Conservation (phyloP, 345 rosid genomes). For the Stellera chamaejasme region DNA sequence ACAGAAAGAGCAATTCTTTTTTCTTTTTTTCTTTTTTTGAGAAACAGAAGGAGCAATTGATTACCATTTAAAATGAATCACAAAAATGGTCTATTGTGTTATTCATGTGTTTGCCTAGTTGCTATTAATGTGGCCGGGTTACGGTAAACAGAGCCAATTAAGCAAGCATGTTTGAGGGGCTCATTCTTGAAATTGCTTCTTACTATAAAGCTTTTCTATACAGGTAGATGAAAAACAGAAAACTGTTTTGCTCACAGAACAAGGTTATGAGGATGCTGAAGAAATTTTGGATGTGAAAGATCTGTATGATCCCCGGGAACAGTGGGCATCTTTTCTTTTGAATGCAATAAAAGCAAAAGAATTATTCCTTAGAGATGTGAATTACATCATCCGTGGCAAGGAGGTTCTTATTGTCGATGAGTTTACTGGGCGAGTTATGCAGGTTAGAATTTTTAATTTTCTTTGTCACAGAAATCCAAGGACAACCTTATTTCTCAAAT, state of each 20-base stretch:
- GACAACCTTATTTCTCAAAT: no score
- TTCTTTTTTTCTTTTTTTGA: no score
- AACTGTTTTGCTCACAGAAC: constrained; percentile 84
- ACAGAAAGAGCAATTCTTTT: no score
- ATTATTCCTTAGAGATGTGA: constrained; percentile 88
- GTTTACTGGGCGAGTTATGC: constrained; percentile 99
- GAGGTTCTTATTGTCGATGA: constrained; percentile 97
- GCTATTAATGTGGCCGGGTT: no score
- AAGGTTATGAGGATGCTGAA: constrained; percentile 95
- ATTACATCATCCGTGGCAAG: constrained; percentile 86
- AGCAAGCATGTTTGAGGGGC: no score
- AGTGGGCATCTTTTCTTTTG: constrained; percentile 86
- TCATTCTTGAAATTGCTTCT: background rate
- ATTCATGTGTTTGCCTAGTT: no score
- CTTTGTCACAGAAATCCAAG: constrained; percentile 1
- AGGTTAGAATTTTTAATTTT: constrained; percentile 37
- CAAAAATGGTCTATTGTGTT: no score
- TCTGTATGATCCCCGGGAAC: constrained; percentile 95
- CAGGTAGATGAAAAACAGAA: constrained; percentile 98
- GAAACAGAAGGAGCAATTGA: no score
- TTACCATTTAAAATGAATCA: no score
- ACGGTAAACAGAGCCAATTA: no score
- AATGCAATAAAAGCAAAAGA: constrained; percentile 97
- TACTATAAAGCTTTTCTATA: constrained; percentile 15
- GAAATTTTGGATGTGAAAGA: constrained; percentile 87